Evolutionary conservation across 2,329 filamentous ascomycete species (phyloP).

Genomic region (Stachybotrys echinatus): DNA sequence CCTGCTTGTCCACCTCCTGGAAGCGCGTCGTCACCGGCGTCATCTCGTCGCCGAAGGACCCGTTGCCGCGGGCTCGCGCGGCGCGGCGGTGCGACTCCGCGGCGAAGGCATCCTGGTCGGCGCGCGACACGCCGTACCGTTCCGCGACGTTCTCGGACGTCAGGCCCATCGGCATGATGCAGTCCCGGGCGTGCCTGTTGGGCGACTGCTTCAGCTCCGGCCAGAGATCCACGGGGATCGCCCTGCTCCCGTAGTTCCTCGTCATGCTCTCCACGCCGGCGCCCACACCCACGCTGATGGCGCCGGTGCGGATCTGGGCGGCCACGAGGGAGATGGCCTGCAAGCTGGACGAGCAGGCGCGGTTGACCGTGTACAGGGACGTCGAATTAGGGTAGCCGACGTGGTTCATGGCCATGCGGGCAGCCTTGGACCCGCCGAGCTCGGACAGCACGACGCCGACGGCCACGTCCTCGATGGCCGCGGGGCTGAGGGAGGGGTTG

Average conservation of each 20-base stretch:
- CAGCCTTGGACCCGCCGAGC: slow-evolving; percentile 82
- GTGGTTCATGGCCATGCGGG: slow-evolving; percentile 82
- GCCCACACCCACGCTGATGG: slow-evolving; percentile 68
- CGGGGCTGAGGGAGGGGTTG: slow-evolving; percentile 65
- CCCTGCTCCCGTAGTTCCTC: slow-evolving; percentile 73
- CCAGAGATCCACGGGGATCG: slow-evolving; percentile 77
- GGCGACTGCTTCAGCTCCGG: slow-evolving; percentile 58
- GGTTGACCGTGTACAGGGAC: slow-evolving; percentile 78
- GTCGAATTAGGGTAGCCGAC: slow-evolving; percentile 67
- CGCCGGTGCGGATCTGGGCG: slow-evolving; percentile 66
- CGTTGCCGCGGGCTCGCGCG: slow-evolving; percentile 58
- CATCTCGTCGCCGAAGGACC: slow-evolving; percentile 71
- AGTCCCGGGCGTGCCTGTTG: slow-evolving; percentile 69
- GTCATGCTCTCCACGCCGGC: slow-evolving; percentile 97
- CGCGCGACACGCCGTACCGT: slow-evolving; percentile 65
- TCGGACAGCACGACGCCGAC: slow-evolving; percentile 86
- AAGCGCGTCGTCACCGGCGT: slow-evolving; percentile 67
- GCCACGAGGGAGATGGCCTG: slow-evolving; percentile 72
- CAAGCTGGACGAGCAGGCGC: slow-evolving; percentile 76
- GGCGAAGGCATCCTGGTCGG: slow-evolving; percentile 78
- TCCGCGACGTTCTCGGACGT: slow-evolving; percentile 86
- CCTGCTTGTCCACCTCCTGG: slow-evolving; percentile 56
- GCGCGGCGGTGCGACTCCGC: slow-evolving; percentile 68
- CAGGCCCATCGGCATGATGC: slow-evolving; percentile 89
- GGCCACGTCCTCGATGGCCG: slow-evolving; percentile 65